Evolutionary conservation across 1,139 yeast genomes (phyloP), one percentile per base, ranked within the genome.

Genomic region (Yamadazyma mexicana): DNA sequence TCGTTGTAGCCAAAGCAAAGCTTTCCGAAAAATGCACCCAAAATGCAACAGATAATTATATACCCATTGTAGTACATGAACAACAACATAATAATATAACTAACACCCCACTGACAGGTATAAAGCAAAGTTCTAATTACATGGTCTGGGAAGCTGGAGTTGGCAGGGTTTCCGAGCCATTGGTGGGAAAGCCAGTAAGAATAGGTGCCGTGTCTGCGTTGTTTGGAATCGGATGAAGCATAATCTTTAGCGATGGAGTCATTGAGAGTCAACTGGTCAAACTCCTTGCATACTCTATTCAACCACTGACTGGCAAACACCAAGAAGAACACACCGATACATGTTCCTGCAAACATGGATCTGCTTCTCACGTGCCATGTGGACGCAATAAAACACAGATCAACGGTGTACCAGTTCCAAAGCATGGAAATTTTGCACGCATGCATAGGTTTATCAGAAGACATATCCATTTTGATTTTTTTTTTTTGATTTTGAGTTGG

Each of bases 51-150:
- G 42, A 82, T 77, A 41, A 81, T 77, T 27, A 82, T 68, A 56
- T 80, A 83, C 15, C 88, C 88, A 51, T 82, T 82, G 63, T 78
- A 82, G 64, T 81, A 81, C 88, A 82, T 83, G 64, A 81, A 81
- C 50, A 83, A 62, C 63, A 83, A 69, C 86, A 82, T 83, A 50
- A 82, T 73, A 40, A 82, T 59, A 54, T 81, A 82, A 4, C 82
- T 76, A 15, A 77, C 70, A 2, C 83, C 83, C 77, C 83, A 79
- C 54, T 81, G 81, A 22, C 79, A 49, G 2, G 79, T 70, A 55
- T 74, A 82, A 32, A 81, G 54, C 2, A 64, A 37, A 0, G 77
- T 62, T 40, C 83, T 68, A 9, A 77, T 50, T 5, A 75, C 22
- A 50, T 81, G 87, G 48, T 79, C 80, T 9, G 61, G 33, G 2